Evolutionary conservation across 2,329 filamentous ascomycete species (phyloP), one percentile per base, ranked within the genome.

Genomic region (Pseudocercospora fijiensis): DNA sequence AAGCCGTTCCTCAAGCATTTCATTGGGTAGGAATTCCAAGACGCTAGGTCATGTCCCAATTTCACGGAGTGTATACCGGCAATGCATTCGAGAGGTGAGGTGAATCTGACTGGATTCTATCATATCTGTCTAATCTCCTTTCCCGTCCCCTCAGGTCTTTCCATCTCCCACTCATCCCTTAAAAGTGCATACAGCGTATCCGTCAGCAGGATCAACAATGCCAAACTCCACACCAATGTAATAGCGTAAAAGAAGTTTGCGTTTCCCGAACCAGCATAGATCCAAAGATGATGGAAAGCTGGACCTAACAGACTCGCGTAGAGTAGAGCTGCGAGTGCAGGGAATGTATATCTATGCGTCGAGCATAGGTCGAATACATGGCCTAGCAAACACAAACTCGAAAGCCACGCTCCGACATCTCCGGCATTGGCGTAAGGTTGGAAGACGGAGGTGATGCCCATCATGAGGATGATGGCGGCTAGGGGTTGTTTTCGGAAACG

Each of bases 201-300:
- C 10, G 91, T 92, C 6, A 98, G 85, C 28, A 99, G 80, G 66
- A 99, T 83, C 41, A 92, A 93, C 70, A 96, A 84, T 0, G 92
- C 95, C 24, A 99, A 77, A 74, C 92, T 96, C 95, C 95, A 99
- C 0, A 99, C 95, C n/a, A 99, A 81, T 0, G 95, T 99, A 72
- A 99, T 98, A 69, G 95, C 95, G 75, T 99, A 99, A 80, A 99
- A 99, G 80, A 99, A 99, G 76, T 99, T 99, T 64, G 95, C 95
- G 73, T 99, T 99, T 27, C 95, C 95, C 62, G 92, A 96, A 57
- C 95, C 95, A 2, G 95, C 95, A 74, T 98, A 99, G 63, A 99
- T 94, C 95, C 95, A 99, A 4, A 99, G 82, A 75, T 99, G 89
- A 76, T 98, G 96, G 76, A 99, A 99, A 0, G 93, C 92, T 1